Conservation (phyloP, 352 stramenopile genomes). For the Phytophthora megakarya region DNA sequence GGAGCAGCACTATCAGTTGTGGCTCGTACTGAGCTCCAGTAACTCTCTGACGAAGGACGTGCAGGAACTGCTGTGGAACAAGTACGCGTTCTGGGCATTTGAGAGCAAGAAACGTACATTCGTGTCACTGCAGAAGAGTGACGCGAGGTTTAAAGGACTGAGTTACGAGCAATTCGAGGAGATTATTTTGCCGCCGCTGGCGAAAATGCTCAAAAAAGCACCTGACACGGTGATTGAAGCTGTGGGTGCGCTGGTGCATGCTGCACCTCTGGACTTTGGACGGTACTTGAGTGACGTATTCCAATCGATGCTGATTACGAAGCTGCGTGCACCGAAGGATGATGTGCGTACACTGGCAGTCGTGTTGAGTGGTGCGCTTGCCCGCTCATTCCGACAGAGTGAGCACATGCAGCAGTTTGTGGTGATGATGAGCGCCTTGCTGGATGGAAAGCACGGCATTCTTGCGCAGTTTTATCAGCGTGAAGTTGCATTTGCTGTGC, state of each 20-base stretch:
- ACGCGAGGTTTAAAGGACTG: slow-evolving; percentile 60
- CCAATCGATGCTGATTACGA: slow-evolving; percentile 63
- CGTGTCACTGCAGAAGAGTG: slow-evolving; percentile 41
- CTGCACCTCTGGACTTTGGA: slow-evolving; percentile 68
- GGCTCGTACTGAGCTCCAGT: slow-evolving; percentile 50
- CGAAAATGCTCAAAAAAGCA: slow-evolving; percentile 85
- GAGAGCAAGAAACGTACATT: slow-evolving; percentile 69
- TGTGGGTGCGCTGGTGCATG: slow-evolving; percentile 50
- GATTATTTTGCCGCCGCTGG: slow-evolving; percentile 63
- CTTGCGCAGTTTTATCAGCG: slow-evolving; percentile 90
- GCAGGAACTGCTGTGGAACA: slow-evolving; percentile 54
- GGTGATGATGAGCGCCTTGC: slow-evolving; percentile 52
- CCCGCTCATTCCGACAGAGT: slow-evolving; percentile 53
- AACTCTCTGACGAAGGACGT: slow-evolving; percentile 34
- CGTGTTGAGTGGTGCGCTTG: slow-evolving; percentile 51
- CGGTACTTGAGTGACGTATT: slow-evolving; percentile 71
- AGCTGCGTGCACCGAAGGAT: slow-evolving; percentile 84
- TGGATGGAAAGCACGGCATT: slow-evolving; percentile 84
- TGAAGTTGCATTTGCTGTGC: slow-evolving; percentile 69
- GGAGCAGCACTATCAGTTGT: slow-evolving; percentile 67
- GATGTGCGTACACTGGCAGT: slow-evolving; percentile 68
- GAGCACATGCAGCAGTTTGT: slow-evolving; percentile 65
- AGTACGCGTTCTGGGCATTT: slow-evolving; percentile 78
- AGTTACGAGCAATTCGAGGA: slow-evolving; percentile 66
- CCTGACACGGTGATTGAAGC: slow-evolving; percentile 78